phyloP scores from a whole-genome alignment of 202 grass and related monocot genomes.

The Eragrostis tef region DNA sequence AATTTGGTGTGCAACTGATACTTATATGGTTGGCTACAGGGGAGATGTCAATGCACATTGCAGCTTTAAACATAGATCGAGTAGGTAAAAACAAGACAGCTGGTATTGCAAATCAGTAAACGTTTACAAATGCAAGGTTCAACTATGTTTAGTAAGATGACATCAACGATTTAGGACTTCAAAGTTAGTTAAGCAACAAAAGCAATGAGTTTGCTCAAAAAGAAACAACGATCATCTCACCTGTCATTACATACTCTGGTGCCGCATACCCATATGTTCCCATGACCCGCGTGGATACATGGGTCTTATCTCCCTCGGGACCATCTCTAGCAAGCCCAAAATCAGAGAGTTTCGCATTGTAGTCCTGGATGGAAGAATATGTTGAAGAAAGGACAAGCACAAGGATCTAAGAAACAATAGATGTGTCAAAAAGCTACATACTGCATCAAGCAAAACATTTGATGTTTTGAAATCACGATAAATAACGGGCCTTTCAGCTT shows the following conservation, averaged over 20 bases:
- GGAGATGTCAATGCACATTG: background rate
- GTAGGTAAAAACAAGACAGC: constrained; percentile 7
- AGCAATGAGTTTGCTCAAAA: background rate
- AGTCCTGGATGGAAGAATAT: constrained; percentile 55
- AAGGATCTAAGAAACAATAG: constrained; percentile 23
- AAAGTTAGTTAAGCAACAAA: background rate
- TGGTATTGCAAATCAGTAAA: background rate
- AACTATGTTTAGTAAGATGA: background rate
- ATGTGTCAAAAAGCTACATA: constrained; percentile 31
- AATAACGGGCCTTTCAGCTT: constrained; percentile 67
- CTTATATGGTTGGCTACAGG: background rate
- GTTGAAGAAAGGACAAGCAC: constrained; percentile 21
- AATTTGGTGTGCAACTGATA: too few species aligned
- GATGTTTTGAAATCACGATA: constrained; percentile 81
- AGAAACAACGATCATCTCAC: constrained; percentile 30
- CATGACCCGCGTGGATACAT: constrained; percentile 72
- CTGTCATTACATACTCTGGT: constrained; percentile 78
- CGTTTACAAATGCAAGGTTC: constrained; percentile 7
- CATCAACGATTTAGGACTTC: background rate
- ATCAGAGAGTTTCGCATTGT: constrained; percentile 74
- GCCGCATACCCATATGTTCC: constrained; percentile 79
- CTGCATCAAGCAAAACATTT: constrained; percentile 68
- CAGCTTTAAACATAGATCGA: background rate
- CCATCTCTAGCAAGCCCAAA: constrained; percentile 81
- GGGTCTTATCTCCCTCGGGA: constrained; percentile 71